Percentiles rank a stretch among this genome's conserved stretches.
Conservation (phyloP, 495 filamentous ascomycete genomes). For the Bacidia gigantensis region DNA sequence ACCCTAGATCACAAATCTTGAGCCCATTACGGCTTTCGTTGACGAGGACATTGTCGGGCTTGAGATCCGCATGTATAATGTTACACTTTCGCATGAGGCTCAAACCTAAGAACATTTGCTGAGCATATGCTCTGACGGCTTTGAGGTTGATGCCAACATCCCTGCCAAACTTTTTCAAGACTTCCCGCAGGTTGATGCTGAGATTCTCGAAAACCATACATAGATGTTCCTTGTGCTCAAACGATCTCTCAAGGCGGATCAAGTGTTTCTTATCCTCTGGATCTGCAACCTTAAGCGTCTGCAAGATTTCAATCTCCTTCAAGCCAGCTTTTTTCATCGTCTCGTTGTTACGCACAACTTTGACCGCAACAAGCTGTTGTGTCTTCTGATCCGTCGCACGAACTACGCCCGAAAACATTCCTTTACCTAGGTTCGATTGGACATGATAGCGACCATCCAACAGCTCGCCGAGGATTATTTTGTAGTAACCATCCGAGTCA, state of each 20-base stretch:
- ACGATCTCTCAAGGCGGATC: conserved; percentile 69
- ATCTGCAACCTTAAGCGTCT: conserved; percentile 69
- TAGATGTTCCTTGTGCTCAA: conserved; percentile 89
- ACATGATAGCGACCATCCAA: conserved; percentile 81
- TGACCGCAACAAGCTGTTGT: conserved; percentile 66
- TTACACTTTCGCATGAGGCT: conserved; percentile 78
- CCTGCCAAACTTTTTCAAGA: conserved; percentile 93
- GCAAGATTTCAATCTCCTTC: conserved; percentile 85
- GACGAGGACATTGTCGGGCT: conserved; percentile 91
- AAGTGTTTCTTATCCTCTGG: conserved; percentile 87
- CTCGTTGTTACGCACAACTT: conserved; percentile 89
- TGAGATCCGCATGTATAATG: conserved; percentile 89
- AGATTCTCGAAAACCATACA: conserved; percentile 97
- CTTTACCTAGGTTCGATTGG: conserved; percentile 74
- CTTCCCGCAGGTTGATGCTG: conserved; percentile 81
- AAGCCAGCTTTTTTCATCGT: conserved; percentile 85
- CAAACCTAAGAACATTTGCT: conserved; percentile 85
- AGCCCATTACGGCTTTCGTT: conserved; percentile 73
- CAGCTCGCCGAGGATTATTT: conserved; percentile 75
- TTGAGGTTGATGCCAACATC: conserved; percentile 80
- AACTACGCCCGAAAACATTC: conserved; percentile 94
- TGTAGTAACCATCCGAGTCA: conserved; percentile 90
- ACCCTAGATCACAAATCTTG: conserved; percentile 93
- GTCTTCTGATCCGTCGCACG: conserved; percentile 69
- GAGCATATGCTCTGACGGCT: conserved; percentile 76